phyloP scores from a whole-genome alignment of 345 rosid genomes.

The Turnera subulata region DNA sequence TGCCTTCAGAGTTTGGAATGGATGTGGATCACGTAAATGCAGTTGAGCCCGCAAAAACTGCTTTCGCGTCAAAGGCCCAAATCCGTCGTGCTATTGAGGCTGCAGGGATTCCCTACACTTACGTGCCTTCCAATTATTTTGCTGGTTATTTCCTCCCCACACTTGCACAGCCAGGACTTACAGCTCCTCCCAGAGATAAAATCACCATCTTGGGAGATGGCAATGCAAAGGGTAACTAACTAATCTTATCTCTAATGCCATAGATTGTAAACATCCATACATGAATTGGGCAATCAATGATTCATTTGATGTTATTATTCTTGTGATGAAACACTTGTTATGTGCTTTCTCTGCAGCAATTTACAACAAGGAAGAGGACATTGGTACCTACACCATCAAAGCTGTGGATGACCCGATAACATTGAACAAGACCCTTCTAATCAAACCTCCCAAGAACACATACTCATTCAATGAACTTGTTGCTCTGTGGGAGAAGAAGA shows the following conservation, averaged over 20 bases:
- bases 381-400: constrained; percentile 27
- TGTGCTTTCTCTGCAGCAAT: constrained; percentile 8
- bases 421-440: constrained; percentile 29
- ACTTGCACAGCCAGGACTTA: constrained; percentile 7
- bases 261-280: too few relatives aligned
- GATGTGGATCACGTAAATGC: constrained; percentile 26
- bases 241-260: too few relatives aligned
- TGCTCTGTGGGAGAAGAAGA: constrained; percentile 33
- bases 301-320: too few relatives aligned
- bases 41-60: constrained; percentile 26
- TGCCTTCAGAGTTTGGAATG: constrained; percentile 28
- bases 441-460: constrained; percentile 22
- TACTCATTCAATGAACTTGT: constrained; percentile 28
- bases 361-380: constrained; percentile 21
- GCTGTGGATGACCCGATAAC: constrained; percentile 35
- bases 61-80: constrained; percentile 19
- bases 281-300: too few relatives aligned
- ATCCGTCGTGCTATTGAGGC: constrained; percentile 23
- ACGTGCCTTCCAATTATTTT: constrained; percentile 14
- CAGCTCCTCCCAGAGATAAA: constrained; percentile 21
- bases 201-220: constrained; percentile 26
- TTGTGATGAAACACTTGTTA: neutral
- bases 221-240: constrained; percentile 18
- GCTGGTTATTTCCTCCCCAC: constrained; percentile 12
- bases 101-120: constrained; percentile 25